These are phyloP conservation scores for Magnaporthales sp. DNA, from an alignment of 2,329 filamentous ascomycete genomes.

Conservation along the genomic window DNA sequence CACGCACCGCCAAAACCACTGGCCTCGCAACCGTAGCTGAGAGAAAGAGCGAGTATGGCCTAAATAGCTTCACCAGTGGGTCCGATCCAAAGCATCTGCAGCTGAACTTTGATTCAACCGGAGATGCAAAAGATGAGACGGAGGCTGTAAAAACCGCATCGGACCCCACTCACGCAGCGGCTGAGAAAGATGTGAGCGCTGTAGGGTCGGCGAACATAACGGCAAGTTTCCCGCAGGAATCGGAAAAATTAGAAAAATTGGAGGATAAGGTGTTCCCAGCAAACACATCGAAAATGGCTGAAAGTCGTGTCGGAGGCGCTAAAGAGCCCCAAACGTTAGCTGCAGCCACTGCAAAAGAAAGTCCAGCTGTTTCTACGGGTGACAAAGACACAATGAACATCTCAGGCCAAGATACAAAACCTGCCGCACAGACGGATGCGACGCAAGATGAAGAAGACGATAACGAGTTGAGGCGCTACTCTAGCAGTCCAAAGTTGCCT, in stretches of 20 bases:
- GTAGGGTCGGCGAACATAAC: not conserved
- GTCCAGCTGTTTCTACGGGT: conserved; percentile 1
- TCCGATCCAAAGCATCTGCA: not conserved
- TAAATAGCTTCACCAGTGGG: conserved; percentile 23
- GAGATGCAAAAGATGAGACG: not conserved
- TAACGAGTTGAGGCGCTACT: conserved; percentile 24
- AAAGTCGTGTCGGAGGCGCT: conserved; percentile 14
- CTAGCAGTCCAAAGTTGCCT: conserved; percentile 49
- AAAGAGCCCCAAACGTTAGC: not conserved
- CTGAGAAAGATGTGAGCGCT: not conserved
- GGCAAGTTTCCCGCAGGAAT: not conserved
- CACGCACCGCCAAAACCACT: conserved; percentile 21
- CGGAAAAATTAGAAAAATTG: not conserved
- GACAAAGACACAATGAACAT: not conserved
- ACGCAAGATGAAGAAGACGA: conserved; percentile 12
- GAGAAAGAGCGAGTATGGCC: conserved; percentile 49
- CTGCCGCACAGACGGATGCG: not conserved
- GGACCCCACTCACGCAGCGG: not conserved
- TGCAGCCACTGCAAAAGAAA: not conserved
- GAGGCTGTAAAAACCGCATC: not conserved
- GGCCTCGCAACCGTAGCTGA: conserved; percentile 45
- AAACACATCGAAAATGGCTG: not conserved
- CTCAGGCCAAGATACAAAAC: not conserved
- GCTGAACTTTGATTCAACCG: conserved; percentile 9
- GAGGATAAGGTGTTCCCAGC: not conserved